Percentiles rank a stretch among this genome's conserved stretches.
phyloP scores from a whole-genome alignment of 495 filamentous ascomycete genomes.

The Penicillium atrosanguineum region DNA sequence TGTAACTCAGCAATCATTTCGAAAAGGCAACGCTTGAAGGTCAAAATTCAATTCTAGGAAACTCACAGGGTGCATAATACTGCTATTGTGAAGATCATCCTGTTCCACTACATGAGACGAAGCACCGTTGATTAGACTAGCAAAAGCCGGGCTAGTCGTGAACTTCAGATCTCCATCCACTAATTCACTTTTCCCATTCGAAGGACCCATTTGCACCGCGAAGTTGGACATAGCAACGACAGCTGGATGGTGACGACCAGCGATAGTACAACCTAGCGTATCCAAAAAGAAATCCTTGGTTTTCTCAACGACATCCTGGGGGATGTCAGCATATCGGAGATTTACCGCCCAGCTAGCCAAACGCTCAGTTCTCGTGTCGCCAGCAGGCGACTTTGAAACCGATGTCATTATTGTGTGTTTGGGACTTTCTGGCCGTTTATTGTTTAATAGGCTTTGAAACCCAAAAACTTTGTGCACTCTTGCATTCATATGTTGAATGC shows the following conservation, averaged over 20 bases:
- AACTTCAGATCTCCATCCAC: constrained; percentile 25
- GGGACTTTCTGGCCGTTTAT: neutral
- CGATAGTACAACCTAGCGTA: constrained; percentile 33
- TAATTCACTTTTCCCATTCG: constrained; percentile 30
- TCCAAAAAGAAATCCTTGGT: constrained; percentile 39
- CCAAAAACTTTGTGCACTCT: neutral
- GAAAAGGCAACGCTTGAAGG: neutral
- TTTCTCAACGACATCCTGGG: constrained; percentile 28
- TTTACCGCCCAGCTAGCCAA: constrained; percentile 26
- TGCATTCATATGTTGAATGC: neutral
- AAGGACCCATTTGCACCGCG: constrained; percentile 30
- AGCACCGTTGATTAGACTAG: constrained; percentile 34
- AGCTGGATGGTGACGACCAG: constrained; percentile 34
- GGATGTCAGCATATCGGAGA: constrained; percentile 29
- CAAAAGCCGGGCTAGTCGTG: constrained; percentile 32
- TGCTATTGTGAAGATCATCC: constrained; percentile 39
- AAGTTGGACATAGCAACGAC: constrained; percentile 28
- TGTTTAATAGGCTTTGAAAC: neutral
- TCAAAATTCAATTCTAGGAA: neutral
- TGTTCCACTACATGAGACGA: constrained; percentile 39
- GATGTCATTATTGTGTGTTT: constrained; percentile 1
- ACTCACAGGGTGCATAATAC: constrained; percentile 39
- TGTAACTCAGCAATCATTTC: neutral
- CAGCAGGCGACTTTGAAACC: neutral
- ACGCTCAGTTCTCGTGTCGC: constrained; percentile 19